These are phyloP conservation scores for Clarireedia paspali DNA, from an alignment of 2,329 filamentous ascomycete genomes.

Conservation along the genomic window DNA sequence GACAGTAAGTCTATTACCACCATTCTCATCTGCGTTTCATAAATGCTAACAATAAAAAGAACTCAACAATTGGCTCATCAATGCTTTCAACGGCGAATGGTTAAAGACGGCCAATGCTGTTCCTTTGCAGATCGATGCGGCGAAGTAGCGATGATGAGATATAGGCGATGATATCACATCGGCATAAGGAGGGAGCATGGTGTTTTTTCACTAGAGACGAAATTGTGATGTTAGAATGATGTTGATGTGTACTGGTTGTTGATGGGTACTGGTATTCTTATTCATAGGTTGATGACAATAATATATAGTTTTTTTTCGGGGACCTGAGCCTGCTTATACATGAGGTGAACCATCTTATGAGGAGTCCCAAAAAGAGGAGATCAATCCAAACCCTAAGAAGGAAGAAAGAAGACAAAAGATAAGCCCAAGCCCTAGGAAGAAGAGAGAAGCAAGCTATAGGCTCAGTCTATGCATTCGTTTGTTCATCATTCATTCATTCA, in stretches of 20 bases:
- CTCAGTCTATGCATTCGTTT: too few species aligned
- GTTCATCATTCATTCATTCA: too few species aligned
- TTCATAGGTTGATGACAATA: background rate
- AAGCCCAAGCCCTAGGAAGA: too few species aligned
- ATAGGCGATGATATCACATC: background rate
- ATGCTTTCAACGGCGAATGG: conserved; percentile 98
- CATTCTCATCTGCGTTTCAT: background rate
- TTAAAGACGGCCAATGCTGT: conserved; percentile 37
- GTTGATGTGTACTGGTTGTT: too few species aligned
- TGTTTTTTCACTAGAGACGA: background rate
- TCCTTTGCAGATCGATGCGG: conserved; percentile 24
- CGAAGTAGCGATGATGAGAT: conserved; percentile 7
- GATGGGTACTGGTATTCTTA: too few species aligned
- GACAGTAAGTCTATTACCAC: conserved; percentile 59
- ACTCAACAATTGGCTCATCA: conserved; percentile 84
- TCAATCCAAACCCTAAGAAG: too few species aligned
- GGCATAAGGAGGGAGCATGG: background rate
- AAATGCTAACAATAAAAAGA: conserved; percentile 44
- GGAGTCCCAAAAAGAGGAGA: too few species aligned
- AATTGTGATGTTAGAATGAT: background rate
- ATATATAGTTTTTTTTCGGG: background rate
- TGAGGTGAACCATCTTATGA: too few species aligned
- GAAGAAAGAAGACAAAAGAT: too few species aligned
- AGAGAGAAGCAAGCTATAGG: too few species aligned
- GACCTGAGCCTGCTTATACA: background rate